A percentile compares a stretch with the other conserved stretches of the same genome.
Conservation (phyloP, 805 yeast species). For the Lipomyces sp. region DNA sequence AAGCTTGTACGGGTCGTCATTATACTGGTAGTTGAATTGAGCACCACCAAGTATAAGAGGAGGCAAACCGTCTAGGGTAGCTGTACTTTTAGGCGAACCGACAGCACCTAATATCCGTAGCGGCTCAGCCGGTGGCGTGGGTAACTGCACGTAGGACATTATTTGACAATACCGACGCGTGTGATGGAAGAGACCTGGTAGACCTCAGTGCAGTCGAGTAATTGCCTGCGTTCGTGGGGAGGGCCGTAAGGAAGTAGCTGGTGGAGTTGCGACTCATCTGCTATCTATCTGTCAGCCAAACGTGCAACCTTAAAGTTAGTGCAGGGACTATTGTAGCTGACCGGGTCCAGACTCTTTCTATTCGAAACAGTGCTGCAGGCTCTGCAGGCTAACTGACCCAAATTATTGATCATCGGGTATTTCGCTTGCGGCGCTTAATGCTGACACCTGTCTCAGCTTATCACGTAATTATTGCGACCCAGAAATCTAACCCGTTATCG, state of each 20-base stretch:
- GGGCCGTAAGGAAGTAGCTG: background rate
- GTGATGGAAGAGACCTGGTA: background rate
- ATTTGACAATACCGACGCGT: background rate
- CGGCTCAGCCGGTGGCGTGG: constrained; percentile 30
- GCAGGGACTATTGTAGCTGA: too few relatives aligned
- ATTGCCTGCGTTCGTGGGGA: background rate
- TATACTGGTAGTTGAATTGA: constrained; percentile 79
- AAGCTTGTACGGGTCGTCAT: constrained; percentile 64
- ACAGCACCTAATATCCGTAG: constrained; percentile 23
- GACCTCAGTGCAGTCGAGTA: background rate
- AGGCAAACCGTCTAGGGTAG: constrained; percentile 35
- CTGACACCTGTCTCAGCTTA: too few relatives aligned
- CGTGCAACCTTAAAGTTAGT: too few relatives aligned
- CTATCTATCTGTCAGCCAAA: background rate
- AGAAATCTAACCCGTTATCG: too few relatives aligned
- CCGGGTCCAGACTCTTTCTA: too few relatives aligned
- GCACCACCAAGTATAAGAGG: constrained; percentile 86
- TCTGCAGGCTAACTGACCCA: too few relatives aligned
- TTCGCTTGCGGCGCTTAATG: too few relatives aligned
- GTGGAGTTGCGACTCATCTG: background rate
- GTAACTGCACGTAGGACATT: constrained; percentile 15
- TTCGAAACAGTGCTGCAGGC: too few relatives aligned
- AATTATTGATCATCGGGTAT: too few relatives aligned
- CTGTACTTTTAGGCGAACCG: constrained; percentile 15
- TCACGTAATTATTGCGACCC: too few relatives aligned